Evolutionary conservation across 2,329 filamentous ascomycete species (phyloP), one percentile per base, ranked within the genome.

Genomic region (Curvularia sp.): DNA sequence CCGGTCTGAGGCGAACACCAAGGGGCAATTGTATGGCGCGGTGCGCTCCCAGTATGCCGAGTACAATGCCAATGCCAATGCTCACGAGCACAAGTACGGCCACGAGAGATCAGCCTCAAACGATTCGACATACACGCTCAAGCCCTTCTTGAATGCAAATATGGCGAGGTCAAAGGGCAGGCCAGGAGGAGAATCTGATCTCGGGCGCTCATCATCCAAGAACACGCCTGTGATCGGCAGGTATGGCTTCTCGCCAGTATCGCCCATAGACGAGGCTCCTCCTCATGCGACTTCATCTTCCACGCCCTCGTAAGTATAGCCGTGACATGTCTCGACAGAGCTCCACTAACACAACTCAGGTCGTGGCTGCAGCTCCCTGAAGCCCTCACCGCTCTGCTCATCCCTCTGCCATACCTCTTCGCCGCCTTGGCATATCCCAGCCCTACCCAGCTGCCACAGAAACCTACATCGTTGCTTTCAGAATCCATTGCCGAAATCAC

Each of bases 401-500:
- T 84, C 25, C 80, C 81, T 7, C 72, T 83, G 25, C 82, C 82
- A 5, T 83, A 78, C 56, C 63, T 83, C 52, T 73, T 83, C 50
- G 80, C 80, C 6, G 80, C 80, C 6, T 69, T 81, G 15, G 80
- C 80, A 53, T 82, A 80, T 60, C 78, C 78, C n/a, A 60, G 21
- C 21, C 28, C 60, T 18, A 45, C 60, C 32, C 61, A 53, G 7
- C 63, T 59, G 21, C 34, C 60, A 46, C 61, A 57, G 25, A 67
- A 61, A 53, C 34, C 66, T 4, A 63, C 68, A n/a, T 57, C 66
- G 13, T 63, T 58, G 7, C 55, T 71, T 19, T 62, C 70, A n/a
- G 71, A 74, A 47, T 65, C 70, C 19, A 61, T 67, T 12, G 53
- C 61, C 8, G 62, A 69, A 7, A 59, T 53, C n/a, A 45, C 61